Percentiles rank a stretch among this genome's conserved stretches.
Evolutionary conservation across 306 rosid species (phyloP).

Genomic region (Rosa lucieae): DNA sequence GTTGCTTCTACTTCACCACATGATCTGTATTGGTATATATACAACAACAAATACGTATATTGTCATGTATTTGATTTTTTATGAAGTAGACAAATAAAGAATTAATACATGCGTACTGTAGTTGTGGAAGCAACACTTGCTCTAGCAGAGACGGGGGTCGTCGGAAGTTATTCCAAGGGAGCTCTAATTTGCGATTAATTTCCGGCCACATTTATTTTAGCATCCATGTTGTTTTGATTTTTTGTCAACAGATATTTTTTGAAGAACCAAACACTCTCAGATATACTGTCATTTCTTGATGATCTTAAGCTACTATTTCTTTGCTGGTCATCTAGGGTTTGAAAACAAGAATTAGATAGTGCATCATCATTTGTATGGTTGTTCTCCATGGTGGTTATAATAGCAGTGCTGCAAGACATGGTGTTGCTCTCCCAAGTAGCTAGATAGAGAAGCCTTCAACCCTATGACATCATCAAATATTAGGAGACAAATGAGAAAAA

Average conservation of each 20-base stretch:
- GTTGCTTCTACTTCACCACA: slow-evolving; percentile 6
- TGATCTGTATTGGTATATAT: slow-evolving; percentile 6
- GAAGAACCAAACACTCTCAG: slow-evolving; percentile 29
- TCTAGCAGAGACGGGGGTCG: slow-evolving; percentile 22
- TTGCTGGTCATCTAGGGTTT: not conserved
- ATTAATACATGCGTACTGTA: slow-evolving; percentile 8
- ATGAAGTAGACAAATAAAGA: not conserved
- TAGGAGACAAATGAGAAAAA: too few species aligned
- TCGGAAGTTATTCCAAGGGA: not conserved
- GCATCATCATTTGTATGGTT: not conserved
- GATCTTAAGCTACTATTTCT: not conserved
- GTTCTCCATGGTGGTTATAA: not conserved
- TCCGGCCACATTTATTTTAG: slow-evolving; percentile 9
- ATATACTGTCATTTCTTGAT: slow-evolving; percentile 8
- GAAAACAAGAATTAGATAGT: not conserved
- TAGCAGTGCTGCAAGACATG: slow-evolving; percentile 1
- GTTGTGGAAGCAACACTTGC: slow-evolving; percentile 8
- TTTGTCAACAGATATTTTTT: slow-evolving; percentile 27
- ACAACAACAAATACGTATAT: not conserved
- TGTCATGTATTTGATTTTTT: not conserved
- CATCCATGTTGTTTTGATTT: slow-evolving; percentile 2
- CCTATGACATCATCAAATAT: not conserved
- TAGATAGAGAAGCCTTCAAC: not conserved
- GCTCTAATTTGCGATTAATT: not conserved
- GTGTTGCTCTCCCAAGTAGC: not conserved